Conservation (phyloP, 345 rosid species). For the Hibiscus tridactylites region DNA sequence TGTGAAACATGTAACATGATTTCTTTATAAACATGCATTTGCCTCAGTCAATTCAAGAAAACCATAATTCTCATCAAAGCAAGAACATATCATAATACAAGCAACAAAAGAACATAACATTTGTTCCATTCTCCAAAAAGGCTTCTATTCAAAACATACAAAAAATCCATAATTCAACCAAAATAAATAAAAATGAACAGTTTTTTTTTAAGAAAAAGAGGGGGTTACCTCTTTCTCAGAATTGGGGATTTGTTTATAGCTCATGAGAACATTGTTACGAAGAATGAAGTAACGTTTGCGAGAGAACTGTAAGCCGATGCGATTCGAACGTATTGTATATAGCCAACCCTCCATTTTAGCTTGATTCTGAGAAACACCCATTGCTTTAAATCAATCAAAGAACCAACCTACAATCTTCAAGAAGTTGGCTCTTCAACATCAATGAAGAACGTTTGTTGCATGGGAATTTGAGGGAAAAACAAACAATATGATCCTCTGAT, state of each 20-base stretch:
- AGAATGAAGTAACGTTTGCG: slow-evolving; percentile 79
- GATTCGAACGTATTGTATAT: slow-evolving; percentile 63
- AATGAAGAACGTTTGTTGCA: neutral
- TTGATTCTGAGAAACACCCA: slow-evolving; percentile 30
- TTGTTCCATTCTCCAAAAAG: neutral
- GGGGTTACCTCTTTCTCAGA: slow-evolving; percentile 47
- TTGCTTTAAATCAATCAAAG: slow-evolving; percentile 11
- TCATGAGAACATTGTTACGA: slow-evolving; percentile 46
- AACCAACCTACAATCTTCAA: neutral
- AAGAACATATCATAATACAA: too few relatives aligned
- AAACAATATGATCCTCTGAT: slow-evolving; percentile 49
- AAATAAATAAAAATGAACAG: neutral
- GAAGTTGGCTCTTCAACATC: neutral
- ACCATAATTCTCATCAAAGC: too few relatives aligned
- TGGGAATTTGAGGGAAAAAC: neutral
- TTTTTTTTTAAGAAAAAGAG: neutral
- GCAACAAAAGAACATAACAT: too few relatives aligned
- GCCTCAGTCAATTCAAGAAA: too few relatives aligned
- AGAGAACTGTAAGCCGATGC: slow-evolving; percentile 73
- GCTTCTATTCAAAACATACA: neutral
- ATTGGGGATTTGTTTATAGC: slow-evolving; percentile 54
- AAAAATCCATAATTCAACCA: slow-evolving; percentile 1
- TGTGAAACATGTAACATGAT: too few relatives aligned
- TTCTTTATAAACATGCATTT: too few relatives aligned
- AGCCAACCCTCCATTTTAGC: slow-evolving; percentile 90